Evolutionary conservation across 2,329 filamentous ascomycete species (phyloP), one percentile per base, ranked within the genome.

Genomic region (Albophoma yamanashiensis): DNA sequence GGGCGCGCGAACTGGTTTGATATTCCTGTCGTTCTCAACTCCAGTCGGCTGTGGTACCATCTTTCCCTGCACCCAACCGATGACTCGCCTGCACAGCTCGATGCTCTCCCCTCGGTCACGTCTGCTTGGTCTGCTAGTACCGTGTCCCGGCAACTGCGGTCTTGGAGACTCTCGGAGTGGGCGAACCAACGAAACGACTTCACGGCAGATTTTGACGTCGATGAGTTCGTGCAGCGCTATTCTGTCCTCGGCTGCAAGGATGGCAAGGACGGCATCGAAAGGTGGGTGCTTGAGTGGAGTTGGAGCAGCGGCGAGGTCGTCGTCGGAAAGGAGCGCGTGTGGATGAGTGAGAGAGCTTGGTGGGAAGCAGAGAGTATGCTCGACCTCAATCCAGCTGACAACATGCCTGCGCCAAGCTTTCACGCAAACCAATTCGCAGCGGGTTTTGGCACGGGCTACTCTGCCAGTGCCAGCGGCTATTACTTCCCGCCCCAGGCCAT

Each of bases 281-380:
- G 84, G 67, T 99, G 93, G 91, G 82, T 95, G 61, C 82, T 97
- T 57, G 92, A 97, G 74, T 87, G 94, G 61, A 94, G 94, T 1
- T 99, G 94, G 94, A 97, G 91, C 76, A 97, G 99, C 67, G 94
- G 94, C 45, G 94, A 97, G 75, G 92, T 97, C 2, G 85, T 96
- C 6, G 80, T 97, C 39, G 94, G 94, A 59, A 87, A 86, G 61
- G 92, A 97, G 73, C 89, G 94, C 40, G 86, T 99, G 50, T 99
- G 94, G 94, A 92, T 97, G 79, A 85, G 93, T 56, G 94, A 99
- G 74, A 82, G 79, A 60, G 89, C 92, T 2, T 99, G 94, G 93
- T 97, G 93, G 93, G 93, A 97, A 74, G 93, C 92, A 7, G 94
- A 99, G 75, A 90, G 85, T 62, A 96, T 97, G 89, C 86, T 97